A percentile compares a stretch with the other conserved stretches of the same genome.
phyloP scores from a whole-genome alignment of 2,329 filamentous ascomycete genomes.

The Raffaelea ambrosiae region DNA sequence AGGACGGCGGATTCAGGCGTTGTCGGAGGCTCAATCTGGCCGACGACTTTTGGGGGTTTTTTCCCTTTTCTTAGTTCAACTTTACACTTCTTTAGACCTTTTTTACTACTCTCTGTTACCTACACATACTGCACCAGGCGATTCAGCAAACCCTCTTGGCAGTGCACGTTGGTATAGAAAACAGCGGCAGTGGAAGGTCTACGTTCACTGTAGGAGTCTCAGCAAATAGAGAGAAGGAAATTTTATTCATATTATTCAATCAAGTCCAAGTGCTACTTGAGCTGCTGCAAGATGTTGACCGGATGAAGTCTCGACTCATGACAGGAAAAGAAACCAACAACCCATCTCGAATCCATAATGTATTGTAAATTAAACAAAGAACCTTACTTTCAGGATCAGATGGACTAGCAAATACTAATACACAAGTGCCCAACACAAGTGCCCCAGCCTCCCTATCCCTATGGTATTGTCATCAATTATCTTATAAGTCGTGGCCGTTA shows the following conservation, averaged over 20 bases:
- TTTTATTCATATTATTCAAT: neutral
- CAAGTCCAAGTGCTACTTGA: neutral
- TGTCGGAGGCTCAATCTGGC: neutral
- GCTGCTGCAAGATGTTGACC: too few relatives aligned
- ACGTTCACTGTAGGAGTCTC: neutral
- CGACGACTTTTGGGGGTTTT: neutral
- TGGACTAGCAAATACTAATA: neutral
- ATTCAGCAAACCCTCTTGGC: too few relatives aligned
- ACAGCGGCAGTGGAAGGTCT: too few relatives aligned
- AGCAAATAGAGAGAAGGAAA: neutral
- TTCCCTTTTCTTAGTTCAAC: neutral
- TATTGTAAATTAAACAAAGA: too few relatives aligned
- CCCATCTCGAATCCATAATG: too few relatives aligned
- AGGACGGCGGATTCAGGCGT: conserved; percentile 6
- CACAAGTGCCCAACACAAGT: neutral
- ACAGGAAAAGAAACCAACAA: too few relatives aligned
- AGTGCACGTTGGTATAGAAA: too few relatives aligned
- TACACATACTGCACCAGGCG: too few relatives aligned
- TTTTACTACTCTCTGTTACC: too few relatives aligned
- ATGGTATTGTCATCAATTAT: neutral
- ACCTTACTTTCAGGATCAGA: neutral
- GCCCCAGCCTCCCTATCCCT: neutral
- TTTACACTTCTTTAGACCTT: too few relatives aligned
- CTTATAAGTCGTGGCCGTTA: neutral
- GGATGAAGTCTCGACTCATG: too few relatives aligned